Evolutionary conservation across 2,329 filamentous ascomycete species (phyloP).

Genomic region (Xylaria sp.): DNA sequence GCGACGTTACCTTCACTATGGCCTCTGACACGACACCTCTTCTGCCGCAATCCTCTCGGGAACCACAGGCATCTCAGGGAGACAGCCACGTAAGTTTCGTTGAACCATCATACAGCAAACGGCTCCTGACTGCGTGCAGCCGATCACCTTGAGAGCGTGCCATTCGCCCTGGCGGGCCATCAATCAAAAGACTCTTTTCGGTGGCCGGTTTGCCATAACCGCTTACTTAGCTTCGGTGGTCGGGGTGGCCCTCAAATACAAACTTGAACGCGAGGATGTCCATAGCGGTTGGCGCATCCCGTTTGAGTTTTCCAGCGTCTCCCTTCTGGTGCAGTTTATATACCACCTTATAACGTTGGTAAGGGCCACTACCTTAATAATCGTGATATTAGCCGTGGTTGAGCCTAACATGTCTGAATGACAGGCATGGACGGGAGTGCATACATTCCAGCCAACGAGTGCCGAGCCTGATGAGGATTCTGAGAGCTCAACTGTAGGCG

Average conservation of each 20-base stretch:
- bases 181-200: constrained; percentile 52
- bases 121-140: constrained; percentile 47
- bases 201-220: constrained; percentile 50
- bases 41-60: constrained; percentile 31
- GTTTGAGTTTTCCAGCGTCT: constrained; percentile 57
- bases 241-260: constrained; percentile 52
- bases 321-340: constrained; percentile 48
- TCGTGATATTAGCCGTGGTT: neutral
- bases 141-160: constrained; percentile 56
- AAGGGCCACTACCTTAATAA: constrained; percentile 30
- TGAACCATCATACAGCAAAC: neutral
- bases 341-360: constrained; percentile 57
- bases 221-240: constrained; percentile 50
- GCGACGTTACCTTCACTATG: constrained; percentile 28
- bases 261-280: constrained; percentile 48
- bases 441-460: constrained; percentile 53
- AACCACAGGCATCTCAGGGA: constrained; percentile 27
- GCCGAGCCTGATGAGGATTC: constrained; percentile 40
- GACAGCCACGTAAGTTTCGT: constrained; percentile 42
- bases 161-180: constrained; percentile 58
- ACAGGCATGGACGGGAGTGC: constrained; percentile 59
- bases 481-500: constrained; percentile 44
- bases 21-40: constrained; percentile 39
- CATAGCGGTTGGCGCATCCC: constrained; percentile 49
- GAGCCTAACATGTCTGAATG: neutral